Conservation (phyloP, 176 grass and related monocot species). For the Olyra latifolia region DNA sequence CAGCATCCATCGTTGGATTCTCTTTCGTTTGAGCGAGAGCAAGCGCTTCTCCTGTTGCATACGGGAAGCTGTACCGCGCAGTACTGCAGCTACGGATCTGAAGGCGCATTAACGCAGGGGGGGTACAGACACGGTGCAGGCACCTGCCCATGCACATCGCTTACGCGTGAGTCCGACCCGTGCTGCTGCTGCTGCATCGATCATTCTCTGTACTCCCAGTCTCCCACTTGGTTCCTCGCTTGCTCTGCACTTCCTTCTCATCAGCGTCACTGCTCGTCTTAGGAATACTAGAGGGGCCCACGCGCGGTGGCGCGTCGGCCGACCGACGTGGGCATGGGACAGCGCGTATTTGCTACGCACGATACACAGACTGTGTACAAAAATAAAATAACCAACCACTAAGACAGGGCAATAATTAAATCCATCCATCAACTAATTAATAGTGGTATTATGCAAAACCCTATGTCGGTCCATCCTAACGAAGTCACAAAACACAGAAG, state of each 20-base stretch:
- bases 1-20: background rate
- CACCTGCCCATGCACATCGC: constrained; percentile 8
- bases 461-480: too few species aligned
- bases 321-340: too few species aligned
- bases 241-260: background rate
- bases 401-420: too few species aligned
- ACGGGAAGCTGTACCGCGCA: background rate
- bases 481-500: too few species aligned
- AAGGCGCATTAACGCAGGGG: constrained; percentile 8
- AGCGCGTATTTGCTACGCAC: too few species aligned
- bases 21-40: background rate
- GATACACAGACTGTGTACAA: too few species aligned
- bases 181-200: background rate
- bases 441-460: too few species aligned
- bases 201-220: background rate
- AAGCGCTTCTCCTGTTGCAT: background rate
- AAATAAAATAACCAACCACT: too few species aligned
- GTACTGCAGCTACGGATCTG: background rate
- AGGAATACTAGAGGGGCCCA: too few species aligned
- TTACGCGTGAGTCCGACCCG: background rate
- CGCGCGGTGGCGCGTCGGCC: too few species aligned
- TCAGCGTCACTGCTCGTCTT: background rate
- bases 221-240: background rate
- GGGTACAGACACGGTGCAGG: background rate
- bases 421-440: too few species aligned